Percentiles rank a stretch among this genome's conserved stretches.
Evolutionary conservation across 306 rosid genomes (phyloP).

Genomic region (Cucurbita moschata): DNA sequence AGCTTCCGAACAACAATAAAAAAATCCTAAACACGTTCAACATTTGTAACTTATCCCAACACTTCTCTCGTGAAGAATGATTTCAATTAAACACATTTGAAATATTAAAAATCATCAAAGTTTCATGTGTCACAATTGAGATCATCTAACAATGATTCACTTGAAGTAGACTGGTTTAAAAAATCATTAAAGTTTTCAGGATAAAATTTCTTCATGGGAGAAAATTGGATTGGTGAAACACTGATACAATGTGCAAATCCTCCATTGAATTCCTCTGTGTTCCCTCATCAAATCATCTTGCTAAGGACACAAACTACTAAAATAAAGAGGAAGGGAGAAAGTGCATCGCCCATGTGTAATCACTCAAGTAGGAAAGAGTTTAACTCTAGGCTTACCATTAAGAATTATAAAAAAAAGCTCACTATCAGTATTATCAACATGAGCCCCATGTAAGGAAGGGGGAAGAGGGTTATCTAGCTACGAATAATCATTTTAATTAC

Average conservation of each 20-base stretch:
- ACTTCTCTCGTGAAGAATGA: not conserved
- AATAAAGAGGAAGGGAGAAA: not conserved
- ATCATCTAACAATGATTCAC: not conserved
- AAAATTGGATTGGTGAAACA: not conserved
- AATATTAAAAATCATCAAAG: not conserved
- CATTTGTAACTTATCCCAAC: not conserved
- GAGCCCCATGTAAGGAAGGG: not conserved
- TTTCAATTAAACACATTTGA: not conserved
- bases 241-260: not conserved
- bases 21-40: not conserved
- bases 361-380: not conserved
- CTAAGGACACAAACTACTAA: not conserved
- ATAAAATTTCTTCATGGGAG: not conserved
- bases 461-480: not conserved
- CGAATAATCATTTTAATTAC: not conserved
- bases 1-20: not conserved
- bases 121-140: not conserved
- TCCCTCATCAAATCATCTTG: not conserved
- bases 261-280: not conserved
- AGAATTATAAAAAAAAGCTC: not conserved
- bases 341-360: not conserved
- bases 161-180: not conserved
- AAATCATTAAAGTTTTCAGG: not conserved
- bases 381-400: not conserved
- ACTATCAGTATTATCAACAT: not conserved